Conservation (phyloP, 208 protist genomes). For the Wallacemonas sp. region DNA sequence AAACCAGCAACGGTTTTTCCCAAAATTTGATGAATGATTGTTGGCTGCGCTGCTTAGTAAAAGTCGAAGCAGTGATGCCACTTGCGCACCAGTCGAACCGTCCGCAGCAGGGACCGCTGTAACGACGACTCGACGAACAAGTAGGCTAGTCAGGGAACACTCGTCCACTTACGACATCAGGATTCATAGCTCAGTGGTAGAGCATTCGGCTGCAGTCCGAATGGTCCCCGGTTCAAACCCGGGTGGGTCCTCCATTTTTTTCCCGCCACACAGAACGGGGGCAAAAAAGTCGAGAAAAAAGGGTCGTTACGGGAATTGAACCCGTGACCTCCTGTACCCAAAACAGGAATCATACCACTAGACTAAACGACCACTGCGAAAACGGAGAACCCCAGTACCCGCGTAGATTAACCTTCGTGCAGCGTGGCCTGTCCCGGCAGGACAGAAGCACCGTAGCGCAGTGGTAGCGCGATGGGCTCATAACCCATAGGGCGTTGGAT, state of each 20-base stretch:
- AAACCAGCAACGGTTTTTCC: background rate
- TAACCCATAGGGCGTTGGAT: conserved; percentile 95
- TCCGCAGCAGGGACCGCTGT: no score
- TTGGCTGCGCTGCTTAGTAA: conserved; percentile 61
- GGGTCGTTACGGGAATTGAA: conserved; percentile 92
- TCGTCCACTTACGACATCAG: background rate
- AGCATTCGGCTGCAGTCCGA: conserved; percentile 92
- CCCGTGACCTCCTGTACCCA: conserved; percentile 93
- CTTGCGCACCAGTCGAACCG: background rate
- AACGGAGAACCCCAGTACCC: no score
- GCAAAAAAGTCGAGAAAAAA: conserved; percentile 27
- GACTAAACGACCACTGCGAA: conserved; percentile 75
- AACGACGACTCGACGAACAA: no score
- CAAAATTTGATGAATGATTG: conserved; percentile 30
- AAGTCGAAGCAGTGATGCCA: conserved; percentile 60
- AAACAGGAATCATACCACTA: conserved; percentile 94
- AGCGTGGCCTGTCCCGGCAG: no score
- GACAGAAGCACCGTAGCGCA: conserved; percentile 89
- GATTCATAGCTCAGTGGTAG: conserved; percentile 77
- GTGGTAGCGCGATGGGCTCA: conserved; percentile 94
- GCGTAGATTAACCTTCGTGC: no score
- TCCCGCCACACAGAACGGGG: background rate
- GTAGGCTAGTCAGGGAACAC: no score
- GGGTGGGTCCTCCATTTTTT: conserved; percentile 89
- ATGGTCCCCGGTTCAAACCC: conserved; percentile 94